Base-by-base conservation (phyloP, 306 rosid species). In the Pterocarpus santalinus region DNA sequence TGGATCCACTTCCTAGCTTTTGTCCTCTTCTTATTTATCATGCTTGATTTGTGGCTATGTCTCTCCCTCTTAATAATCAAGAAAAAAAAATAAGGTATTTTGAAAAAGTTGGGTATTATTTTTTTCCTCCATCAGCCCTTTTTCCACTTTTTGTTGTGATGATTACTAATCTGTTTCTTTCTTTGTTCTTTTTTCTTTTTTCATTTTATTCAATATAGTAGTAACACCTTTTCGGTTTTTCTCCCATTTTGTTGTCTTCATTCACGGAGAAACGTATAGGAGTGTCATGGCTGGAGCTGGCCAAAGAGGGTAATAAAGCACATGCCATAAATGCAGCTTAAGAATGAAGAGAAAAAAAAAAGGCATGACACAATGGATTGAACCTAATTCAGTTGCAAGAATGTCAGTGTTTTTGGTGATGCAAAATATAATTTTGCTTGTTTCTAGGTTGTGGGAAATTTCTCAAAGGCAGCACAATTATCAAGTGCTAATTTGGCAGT, bases 401-500 rank as follows among this genome's bases (percentile, higher is more conserved):
- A 6, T 43, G 47, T 8, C 47, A 43, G 47, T 43, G 1, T 43
- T 43, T 6, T 7, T 8, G 7, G 47, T 43, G 47, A 51, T 51
- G 14, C 3, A 2, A 2, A 49, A 11, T 5, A 4, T 12, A 51
- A 2, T 9, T 1, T 6, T 15, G 5, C 9, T 55, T 5, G 22
- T 16, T 55, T n/a, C 12, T 55, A 55, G 28, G 28, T 15, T 55
- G 61, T 55, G 61, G 28, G 61, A 55, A 55, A 55, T 55, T 55
- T 55, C 28, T n/a, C 28, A 55, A 55, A 5, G 22, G 8, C 9
- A 55, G 61, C 61, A 55, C 8, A n/a, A 55, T 55, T 55, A 55
- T 55, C 61, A 55, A 55, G 61, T 55, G 61, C 32, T 55, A 55
- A 55, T 55, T 55, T 55, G 28, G 61, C 61, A 55, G 30, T 55